These are phyloP conservation scores for Theileria parva DNA, from an alignment of 169 alveolate species.

Conservation along the genomic window DNA sequence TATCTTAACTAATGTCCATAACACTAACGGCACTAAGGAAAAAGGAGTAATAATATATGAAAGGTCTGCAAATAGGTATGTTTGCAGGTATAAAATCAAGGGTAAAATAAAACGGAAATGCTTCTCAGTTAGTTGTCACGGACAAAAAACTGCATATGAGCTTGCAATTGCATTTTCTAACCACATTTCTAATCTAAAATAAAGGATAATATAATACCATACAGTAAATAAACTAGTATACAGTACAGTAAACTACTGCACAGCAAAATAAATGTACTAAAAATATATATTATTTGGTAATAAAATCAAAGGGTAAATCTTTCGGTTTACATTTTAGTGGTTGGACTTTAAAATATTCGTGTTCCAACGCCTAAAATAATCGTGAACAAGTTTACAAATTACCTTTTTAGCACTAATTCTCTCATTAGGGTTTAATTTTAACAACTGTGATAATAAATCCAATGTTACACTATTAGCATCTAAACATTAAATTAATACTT, in stretches of 20 bases:
- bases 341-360: constrained; percentile 75
- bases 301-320: constrained; percentile 57
- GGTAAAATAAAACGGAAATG: background rate
- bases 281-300: constrained; percentile 1
- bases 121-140: constrained; percentile 19
- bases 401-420: constrained; percentile 79
- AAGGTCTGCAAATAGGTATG: background rate
- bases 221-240: background rate
- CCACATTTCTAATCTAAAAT: background rate
- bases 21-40: background rate
- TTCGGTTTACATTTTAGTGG: constrained; percentile 70
- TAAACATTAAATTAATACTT: constrained; percentile 2
- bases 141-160: background rate
- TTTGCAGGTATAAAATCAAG: constrained; percentile 11
- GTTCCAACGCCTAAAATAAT: constrained; percentile 71
- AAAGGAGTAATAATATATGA: constrained; percentile 2
- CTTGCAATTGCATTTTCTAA: constrained; percentile 1
- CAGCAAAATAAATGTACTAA: background rate
- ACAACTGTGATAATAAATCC: constrained; percentile 66
- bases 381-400: background rate
- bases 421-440: constrained; percentile 78
- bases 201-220: too few relatives aligned
- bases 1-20: background rate
- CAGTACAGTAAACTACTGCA: background rate
- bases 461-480: constrained; percentile 26